These are phyloP conservation scores for Rhizopus arrhizus DNA, from an alignment of 371 early-diverging fungal species.

Conservation along the genomic window DNA sequence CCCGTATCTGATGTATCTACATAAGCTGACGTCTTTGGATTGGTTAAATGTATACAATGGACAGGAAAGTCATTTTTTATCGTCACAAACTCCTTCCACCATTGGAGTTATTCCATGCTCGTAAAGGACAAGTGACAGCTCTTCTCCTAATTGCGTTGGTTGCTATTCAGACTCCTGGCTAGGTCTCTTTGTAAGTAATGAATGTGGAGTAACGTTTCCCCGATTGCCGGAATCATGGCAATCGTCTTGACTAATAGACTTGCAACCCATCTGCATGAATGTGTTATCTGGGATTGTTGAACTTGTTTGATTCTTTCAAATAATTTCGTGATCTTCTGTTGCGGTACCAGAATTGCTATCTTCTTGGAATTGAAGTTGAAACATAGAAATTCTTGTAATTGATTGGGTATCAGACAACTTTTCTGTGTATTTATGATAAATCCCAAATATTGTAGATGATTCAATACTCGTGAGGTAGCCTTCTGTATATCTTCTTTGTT, in stretches of 20 bases:
- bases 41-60: not conserved
- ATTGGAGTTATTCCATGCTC: not conserved
- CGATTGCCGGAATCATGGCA: constrained; percentile 8
- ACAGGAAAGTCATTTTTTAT: constrained; percentile 12
- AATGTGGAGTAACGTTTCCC: constrained; percentile 13
- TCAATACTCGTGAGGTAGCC: not conserved
- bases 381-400: constrained; percentile 4
- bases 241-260: constrained; percentile 14
- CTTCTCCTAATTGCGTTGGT: constrained; percentile 2
- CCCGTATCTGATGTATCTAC: constrained; percentile 15
- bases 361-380: constrained; percentile 10
- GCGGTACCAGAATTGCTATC: not conserved
- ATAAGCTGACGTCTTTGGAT: not conserved
- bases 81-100: constrained; percentile 1
- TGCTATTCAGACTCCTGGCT: not conserved
- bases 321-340: constrained; percentile 1
- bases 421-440: constrained; percentile 9
- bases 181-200: constrained; percentile 10
- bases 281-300: not conserved
- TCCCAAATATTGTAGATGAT: not conserved
- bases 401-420: not conserved
- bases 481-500: not conserved
- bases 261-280: constrained; percentile 8
- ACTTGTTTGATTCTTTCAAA: not conserved
- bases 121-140: not conserved